A percentile compares a stretch with the other conserved stretches of the same genome.
phyloP scores from a whole-genome alignment of 208 protist species.

The Angomonas ambiguus region DNA sequence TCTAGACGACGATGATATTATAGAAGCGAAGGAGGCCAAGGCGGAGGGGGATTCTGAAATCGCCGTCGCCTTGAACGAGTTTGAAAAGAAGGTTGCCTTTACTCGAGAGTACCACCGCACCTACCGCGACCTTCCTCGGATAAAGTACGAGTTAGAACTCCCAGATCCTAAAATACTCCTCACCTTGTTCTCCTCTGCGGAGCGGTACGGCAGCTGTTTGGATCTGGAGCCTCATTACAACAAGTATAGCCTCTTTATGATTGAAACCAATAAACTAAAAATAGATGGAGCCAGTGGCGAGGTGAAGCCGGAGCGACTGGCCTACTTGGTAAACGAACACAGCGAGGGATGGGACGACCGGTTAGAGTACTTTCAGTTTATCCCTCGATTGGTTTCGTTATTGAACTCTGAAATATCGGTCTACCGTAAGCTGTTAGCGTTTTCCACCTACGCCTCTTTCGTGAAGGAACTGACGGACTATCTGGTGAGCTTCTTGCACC shows the following conservation, averaged over 20 bases:
- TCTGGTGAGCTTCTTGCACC: constrained; percentile 55
- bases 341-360: constrained; percentile 33
- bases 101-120: constrained; percentile 81
- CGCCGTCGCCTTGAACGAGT: constrained; percentile 48
- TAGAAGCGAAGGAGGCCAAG: constrained; percentile 44
- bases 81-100: constrained; percentile 72
- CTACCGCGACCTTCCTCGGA: constrained; percentile 59
- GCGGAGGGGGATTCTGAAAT: constrained; percentile 43
- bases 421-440: constrained; percentile 66
- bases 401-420: constrained; percentile 51
- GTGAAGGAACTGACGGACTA: constrained; percentile 50
- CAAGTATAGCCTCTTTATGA: constrained; percentile 68
- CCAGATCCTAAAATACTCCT: constrained; percentile 52
- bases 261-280: constrained; percentile 46
- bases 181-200: constrained; percentile 44
- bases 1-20: constrained; percentile 84
- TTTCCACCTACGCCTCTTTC: constrained; percentile 54
- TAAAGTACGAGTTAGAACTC: constrained; percentile 38
- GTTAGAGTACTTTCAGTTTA: constrained; percentile 70
- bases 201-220: constrained; percentile 68
- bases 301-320: constrained; percentile 1
- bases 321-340: not conserved
- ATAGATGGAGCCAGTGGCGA: not conserved
- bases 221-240: constrained; percentile 76
- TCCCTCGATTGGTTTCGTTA: constrained; percentile 37